These are phyloP conservation scores for Botryotinia globosa DNA, from an alignment of 2,329 filamentous ascomycete species.

Conservation along the genomic window DNA sequence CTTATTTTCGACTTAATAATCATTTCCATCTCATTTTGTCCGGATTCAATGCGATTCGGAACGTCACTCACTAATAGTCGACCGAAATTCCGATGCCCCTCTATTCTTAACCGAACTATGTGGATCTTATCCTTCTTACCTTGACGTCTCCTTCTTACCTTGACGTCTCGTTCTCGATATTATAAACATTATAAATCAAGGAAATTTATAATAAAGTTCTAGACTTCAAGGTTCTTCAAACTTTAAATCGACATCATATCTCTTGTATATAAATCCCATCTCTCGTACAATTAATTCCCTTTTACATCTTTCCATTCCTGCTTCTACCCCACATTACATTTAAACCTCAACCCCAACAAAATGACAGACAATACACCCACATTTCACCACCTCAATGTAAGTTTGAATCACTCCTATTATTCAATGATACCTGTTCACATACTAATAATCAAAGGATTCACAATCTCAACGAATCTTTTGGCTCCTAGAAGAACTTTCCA, in stretches of 20 bases:
- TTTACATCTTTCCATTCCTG: not conserved
- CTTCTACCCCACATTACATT: not conserved
- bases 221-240: not conserved
- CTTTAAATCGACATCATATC: not conserved
- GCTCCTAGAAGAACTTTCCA: constrained; percentile 65
- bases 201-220: not conserved
- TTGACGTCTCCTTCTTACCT: not conserved
- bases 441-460: constrained; percentile 49
- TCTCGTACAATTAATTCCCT: not conserved
- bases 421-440: not conserved
- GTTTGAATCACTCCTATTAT: not conserved
- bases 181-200: not conserved
- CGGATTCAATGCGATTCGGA: not conserved
- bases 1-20: not conserved
- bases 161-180: not conserved
- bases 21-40: not conserved
- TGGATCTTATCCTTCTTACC: not conserved
- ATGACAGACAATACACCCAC: constrained; percentile 29
- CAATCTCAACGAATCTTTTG: constrained; percentile 65
- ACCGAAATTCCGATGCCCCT: not conserved
- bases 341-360: not conserved
- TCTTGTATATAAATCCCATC: too few species aligned
- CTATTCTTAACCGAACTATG: not conserved
- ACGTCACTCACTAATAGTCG: not conserved
- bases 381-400: constrained; percentile 33